Evolutionary conservation across 768 basidiomycete genomes (phyloP).

Genomic region (Pleurotus platypus): DNA sequence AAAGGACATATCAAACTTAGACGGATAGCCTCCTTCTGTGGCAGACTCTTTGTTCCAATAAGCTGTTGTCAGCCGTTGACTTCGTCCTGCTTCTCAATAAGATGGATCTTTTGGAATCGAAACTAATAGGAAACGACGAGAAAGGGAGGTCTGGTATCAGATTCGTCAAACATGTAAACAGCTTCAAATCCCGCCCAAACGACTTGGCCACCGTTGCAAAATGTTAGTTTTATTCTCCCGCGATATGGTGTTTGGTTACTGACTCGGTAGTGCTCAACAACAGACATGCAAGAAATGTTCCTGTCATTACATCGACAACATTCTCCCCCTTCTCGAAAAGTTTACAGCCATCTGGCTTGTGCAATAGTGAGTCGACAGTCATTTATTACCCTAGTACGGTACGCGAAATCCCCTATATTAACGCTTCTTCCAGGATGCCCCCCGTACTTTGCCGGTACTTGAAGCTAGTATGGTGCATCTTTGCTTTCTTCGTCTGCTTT

Average conservation of each 20-base stretch:
- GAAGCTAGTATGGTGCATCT: not conserved
- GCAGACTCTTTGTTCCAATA: slow-evolving; percentile 58
- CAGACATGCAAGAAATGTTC: slow-evolving; percentile 54
- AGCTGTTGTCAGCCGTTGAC: slow-evolving; percentile 47
- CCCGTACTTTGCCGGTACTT: not conserved
- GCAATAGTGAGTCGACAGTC: slow-evolving; percentile 44
- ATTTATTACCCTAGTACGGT: not conserved
- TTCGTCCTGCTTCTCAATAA: slow-evolving; percentile 65
- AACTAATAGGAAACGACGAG: slow-evolving; percentile 29
- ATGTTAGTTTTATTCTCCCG: slow-evolving; percentile 33
- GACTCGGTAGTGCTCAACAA: not conserved
- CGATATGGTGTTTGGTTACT: not conserved
- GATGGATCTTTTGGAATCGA: slow-evolving; percentile 52
- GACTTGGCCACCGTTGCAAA: slow-evolving; percentile 46
- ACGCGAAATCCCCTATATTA: slow-evolving; percentile 10
- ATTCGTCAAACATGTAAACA: slow-evolving; percentile 53
- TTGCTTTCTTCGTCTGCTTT: too few relatives aligned
- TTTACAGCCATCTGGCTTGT: slow-evolving; percentile 55
- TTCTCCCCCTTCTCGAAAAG: slow-evolving; percentile 40
- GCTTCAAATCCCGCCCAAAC: slow-evolving; percentile 50
- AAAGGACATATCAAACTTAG: slow-evolving; percentile 22
- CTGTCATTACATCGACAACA: slow-evolving; percentile 44
- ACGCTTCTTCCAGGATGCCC: slow-evolving; percentile 33
- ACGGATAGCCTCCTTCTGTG: slow-evolving; percentile 56
- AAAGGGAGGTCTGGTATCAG: slow-evolving; percentile 33